Base-by-base conservation (phyloP, 1,284 basidiomycete genomes). In the Abortiporus biennis region DNA sequence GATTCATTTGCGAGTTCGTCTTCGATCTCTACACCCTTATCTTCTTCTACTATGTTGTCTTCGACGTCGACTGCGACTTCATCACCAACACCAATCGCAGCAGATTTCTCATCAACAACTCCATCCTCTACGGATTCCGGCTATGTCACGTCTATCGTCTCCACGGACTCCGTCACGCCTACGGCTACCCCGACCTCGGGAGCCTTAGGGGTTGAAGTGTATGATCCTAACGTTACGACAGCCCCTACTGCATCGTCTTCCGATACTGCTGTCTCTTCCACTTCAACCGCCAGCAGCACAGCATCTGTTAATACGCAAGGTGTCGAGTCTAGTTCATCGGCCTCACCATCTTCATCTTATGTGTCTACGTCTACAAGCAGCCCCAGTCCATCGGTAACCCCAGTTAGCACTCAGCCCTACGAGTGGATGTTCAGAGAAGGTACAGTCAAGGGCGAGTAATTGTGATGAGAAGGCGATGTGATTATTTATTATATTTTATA, bases 351-450 rank as follows among this genome's bases (percentile, higher is more conserved):
- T 8, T 19, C 37, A 16, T 35, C 38, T 8, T 23, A 24, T 16
- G 29, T 31, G 6, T 38, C 17, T 11, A 20, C 41, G 11, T 22
- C 24, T 16, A 37, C 47, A 5, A 39, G 44, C 25, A 37, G 45
- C 12, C 39, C 49, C 6, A 35, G 25, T 23, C 47, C 64, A 1
- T 51, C 52, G n/a, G 61, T 63, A 58, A 68, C 65, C 5, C 59
- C 66, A 11, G 54, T 62, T 22, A 65, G 54, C 49, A 67, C 64
- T 12, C 63, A 52, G 38, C 68, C 65, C 1, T 70, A 71, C 48
- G 56, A 60, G 50, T 71, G 65, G 67, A 62, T 58, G 58, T 71
- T 71, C 57, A 59, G 48, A 48, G 40, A 52, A 46, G 39, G 47
- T 29, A 33, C 25, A 9, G 27, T 16, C 29, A 36, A 36, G 22